phyloP scores from a whole-genome alignment of 202 grass and related monocot species.

The Sporobolus alterniflorus region DNA sequence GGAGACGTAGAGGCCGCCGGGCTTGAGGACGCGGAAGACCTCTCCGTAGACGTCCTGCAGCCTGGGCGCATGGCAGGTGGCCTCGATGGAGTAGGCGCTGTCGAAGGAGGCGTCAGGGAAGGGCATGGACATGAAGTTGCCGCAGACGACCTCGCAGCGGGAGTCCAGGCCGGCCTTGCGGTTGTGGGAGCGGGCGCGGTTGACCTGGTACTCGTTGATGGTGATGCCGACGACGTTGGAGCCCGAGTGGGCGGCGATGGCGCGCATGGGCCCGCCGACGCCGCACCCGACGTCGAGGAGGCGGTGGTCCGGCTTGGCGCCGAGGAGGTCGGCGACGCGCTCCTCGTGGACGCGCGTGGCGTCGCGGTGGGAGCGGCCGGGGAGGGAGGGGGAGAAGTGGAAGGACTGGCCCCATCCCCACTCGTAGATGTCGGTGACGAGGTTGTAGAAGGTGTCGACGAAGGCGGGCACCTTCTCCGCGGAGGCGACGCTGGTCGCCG shows the following conservation, averaged over 20 bases:
- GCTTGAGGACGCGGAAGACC: constrained; percentile 88
- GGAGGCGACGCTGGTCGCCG: constrained; percentile 50
- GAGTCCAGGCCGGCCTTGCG: constrained; percentile 80
- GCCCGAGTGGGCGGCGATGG: constrained; percentile 80
- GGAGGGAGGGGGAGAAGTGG: constrained; percentile 92
- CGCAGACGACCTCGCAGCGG: constrained; percentile 93
- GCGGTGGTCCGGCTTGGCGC: constrained; percentile 55
- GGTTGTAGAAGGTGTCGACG: constrained; percentile 99
- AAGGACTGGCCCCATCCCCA: constrained; percentile 99
- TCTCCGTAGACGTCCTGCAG: constrained; percentile 98
- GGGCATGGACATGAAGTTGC: constrained; percentile 98
- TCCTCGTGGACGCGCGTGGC: constrained; percentile 92
- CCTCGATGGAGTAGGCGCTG: constrained; percentile 96
- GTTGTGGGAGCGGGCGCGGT: constrained; percentile 92
- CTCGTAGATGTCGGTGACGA: constrained; percentile 99
- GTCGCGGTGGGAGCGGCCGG: constrained; percentile 72
- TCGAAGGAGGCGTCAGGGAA: constrained; percentile 83
- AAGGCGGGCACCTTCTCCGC: constrained; percentile 86
- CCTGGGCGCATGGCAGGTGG: constrained; percentile 92
- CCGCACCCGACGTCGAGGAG: constrained; percentile 95
- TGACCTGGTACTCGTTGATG: constrained; percentile 99
- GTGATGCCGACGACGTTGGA: constrained; percentile 93
- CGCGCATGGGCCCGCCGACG: constrained; percentile 97
- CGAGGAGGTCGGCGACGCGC: constrained; percentile 78
- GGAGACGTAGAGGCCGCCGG: constrained; percentile 80